A percentile compares a stretch with the other conserved stretches of the same genome.
phyloP scores from a whole-genome alignment of 192 early-diverging fungal genomes.

The Spizellomyces punctatus region DNA sequence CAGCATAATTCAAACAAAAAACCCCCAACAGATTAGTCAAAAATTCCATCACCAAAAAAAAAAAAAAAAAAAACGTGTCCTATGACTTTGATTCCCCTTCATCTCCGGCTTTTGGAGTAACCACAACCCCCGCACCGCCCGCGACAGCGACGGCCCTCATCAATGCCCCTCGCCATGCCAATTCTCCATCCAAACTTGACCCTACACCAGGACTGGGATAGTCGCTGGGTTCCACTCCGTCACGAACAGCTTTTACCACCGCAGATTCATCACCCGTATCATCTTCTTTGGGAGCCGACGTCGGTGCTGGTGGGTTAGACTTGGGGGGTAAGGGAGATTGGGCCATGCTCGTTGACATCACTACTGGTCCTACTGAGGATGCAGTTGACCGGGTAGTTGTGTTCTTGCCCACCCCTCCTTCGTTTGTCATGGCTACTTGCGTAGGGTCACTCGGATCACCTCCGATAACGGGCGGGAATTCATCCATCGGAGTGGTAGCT shows the following conservation, averaged over 20 bases:
- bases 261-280: constrained; percentile 1
- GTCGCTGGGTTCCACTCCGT: constrained; percentile 16
- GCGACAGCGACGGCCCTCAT: constrained; percentile 12
- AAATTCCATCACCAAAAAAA: too few relatives aligned
- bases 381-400: neutral
- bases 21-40: too few relatives aligned
- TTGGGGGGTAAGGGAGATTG: neutral
- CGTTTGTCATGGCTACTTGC: neutral
- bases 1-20: too few relatives aligned
- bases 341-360: neutral
- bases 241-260: constrained; percentile 26
- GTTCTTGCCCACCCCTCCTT: neutral
- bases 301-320: neutral
- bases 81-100: too few relatives aligned
- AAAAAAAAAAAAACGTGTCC: too few relatives aligned
- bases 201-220: constrained; percentile 13
- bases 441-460: too few relatives aligned
- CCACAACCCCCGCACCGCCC: neutral
- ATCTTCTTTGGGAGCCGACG: neutral
- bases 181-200: neutral
- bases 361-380: neutral
- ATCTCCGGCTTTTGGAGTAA: too few relatives aligned
- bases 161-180: constrained; percentile 25
- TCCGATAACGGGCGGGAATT: neutral
- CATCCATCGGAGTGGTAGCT: constrained; percentile 1